Percentiles rank a stretch among this genome's conserved stretches.
phyloP scores from a whole-genome alignment of 1,284 basidiomycete genomes.

The Coniophora puteana region DNA sequence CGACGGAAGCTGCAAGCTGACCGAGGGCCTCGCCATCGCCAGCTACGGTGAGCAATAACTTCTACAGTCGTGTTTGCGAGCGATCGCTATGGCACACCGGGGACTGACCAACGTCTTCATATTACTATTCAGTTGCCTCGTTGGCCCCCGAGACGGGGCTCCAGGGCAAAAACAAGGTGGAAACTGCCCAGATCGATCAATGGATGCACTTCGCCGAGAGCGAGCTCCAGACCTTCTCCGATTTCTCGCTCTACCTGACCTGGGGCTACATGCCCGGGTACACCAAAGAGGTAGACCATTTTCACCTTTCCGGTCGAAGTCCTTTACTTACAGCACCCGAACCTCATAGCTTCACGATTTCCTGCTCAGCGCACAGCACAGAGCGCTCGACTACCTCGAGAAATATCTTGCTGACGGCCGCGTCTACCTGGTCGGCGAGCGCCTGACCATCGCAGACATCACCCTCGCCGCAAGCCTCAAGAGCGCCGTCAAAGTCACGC shows the following conservation, averaged over 20 bases:
- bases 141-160: slow-evolving; percentile 50
- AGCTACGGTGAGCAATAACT: slow-evolving; percentile 70
- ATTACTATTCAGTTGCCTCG: slow-evolving; percentile 45
- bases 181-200: slow-evolving; percentile 50
- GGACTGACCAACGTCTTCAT: too few species aligned
- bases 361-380: slow-evolving; percentile 16
- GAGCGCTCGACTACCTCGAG: slow-evolving; percentile 35
- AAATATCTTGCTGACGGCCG: slow-evolving; percentile 40
- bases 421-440: slow-evolving; percentile 58
- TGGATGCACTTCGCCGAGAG: slow-evolving; percentile 52
- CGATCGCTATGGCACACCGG: too few species aligned
- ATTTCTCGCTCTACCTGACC: slow-evolving; percentile 28
- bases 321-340: slow-evolving; percentile 5
- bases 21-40: slow-evolving; percentile 76
- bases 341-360: slow-evolving; percentile 19
- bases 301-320: slow-evolving; percentile 36
- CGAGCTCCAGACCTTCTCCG: slow-evolving; percentile 32
- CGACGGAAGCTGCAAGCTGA: slow-evolving; percentile 74
- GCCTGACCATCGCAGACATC: slow-evolving; percentile 57
- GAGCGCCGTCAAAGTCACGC: slow-evolving; percentile 22
- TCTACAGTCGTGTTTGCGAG: slow-evolving; percentile 55
- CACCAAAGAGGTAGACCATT: slow-evolving; percentile 45
- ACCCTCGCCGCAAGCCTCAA: slow-evolving; percentile 37
- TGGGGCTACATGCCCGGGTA: slow-evolving; percentile 44
- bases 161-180: slow-evolving; percentile 40